Evolutionary conservation across 768 basidiomycete genomes (phyloP).

Genomic region (Lactifluus rugatus): DNA sequence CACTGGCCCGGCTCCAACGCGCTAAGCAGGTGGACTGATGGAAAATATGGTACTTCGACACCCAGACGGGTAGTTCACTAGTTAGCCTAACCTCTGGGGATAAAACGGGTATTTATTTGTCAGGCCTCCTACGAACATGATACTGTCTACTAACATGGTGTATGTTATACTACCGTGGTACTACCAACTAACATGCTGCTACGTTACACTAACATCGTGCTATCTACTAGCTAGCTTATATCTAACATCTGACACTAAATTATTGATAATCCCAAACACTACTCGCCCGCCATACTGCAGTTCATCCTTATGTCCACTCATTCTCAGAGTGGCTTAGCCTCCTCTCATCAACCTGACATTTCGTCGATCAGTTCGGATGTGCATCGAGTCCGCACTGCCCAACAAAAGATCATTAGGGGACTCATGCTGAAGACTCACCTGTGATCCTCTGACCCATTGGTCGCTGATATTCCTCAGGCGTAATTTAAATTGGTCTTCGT

Average conservation of each 20-base stretch:
- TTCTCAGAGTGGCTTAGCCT: neutral
- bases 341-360: constrained; percentile 2
- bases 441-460: neutral
- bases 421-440: neutral
- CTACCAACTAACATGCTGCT: too few relatives aligned
- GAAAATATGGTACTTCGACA: too few relatives aligned
- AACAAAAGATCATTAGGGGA: neutral
- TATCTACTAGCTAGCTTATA: too few relatives aligned
- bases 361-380: neutral
- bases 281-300: neutral
- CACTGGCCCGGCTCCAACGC: too few relatives aligned
- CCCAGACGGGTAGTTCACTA: too few relatives aligned
- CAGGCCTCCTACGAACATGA: too few relatives aligned
- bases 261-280: neutral
- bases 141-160: neutral
- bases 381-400: neutral
- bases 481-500: neutral
- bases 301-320: neutral
- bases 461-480: neutral
- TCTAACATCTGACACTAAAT: too few relatives aligned
- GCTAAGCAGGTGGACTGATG: too few relatives aligned
- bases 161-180: too few relatives aligned
- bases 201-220: too few relatives aligned
- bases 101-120: too few relatives aligned
- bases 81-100: too few relatives aligned